Base-by-base conservation (phyloP, 805 yeast genomes). In the Lachancea dasiensis region DNA sequence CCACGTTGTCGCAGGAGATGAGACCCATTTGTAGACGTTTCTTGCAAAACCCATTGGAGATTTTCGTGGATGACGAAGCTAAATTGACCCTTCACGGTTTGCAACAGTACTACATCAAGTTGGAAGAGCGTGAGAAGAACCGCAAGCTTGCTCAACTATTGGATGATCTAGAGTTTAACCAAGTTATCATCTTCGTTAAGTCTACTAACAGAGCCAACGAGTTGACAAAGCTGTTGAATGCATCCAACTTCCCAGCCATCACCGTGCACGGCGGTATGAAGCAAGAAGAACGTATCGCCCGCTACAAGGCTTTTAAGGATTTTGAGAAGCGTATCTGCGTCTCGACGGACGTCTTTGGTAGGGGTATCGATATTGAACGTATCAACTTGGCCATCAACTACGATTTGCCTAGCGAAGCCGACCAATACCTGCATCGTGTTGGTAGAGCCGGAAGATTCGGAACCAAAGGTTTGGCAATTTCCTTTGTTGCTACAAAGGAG, bases 381-480 rank as follows among this genome's bases (percentile, higher is more conserved):
- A 90, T 90, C 69, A 90, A 90, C 70, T 70, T 90, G 64, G 98
- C 98, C 46, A 87, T 90, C 73, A 92, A 90, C 74, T 90, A 90
- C 68, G 98, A 90, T 68, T 71, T 90, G 72, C 96, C 98, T 54
- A 72, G 67, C 49, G 97, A 89, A 70, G 95, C 97, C 48, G 97
- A 90, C 67, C 97, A 92, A 68, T 90, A 92, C 69, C 77, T 90
- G 63, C 98, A 90, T 73, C 86, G 98, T 73, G 98, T 90, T 47
- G 98, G 98, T 61, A 87, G 98, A 79, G 98, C 98, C 52, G 98
- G 98, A 70, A 89, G 98, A 77, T 90, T 90, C 58, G 98, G 98
- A 73, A 90, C 98, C 62, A 90, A 90, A 72, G 98, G 98, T 71
- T 79, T 92, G 56, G 95, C 97, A 38, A 75, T 92, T 42, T 86